Conservation (phyloP, 257 asterid species). For the Cruciata laevipes region DNA sequence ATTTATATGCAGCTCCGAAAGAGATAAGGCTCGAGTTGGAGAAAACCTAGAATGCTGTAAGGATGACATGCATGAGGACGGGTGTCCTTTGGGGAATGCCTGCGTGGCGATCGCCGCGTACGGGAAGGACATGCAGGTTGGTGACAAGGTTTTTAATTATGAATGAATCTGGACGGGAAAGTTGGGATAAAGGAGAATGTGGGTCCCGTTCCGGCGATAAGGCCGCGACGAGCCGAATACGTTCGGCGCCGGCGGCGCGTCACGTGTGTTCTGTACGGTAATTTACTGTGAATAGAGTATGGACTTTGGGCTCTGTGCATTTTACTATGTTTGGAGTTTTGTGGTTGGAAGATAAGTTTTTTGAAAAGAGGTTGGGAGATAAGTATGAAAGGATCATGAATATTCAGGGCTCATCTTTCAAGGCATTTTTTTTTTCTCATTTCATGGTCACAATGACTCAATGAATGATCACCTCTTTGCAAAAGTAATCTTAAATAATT, state of each 20-base stretch:
- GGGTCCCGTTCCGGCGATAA: not conserved
- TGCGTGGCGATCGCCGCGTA: slow-evolving; percentile 8
- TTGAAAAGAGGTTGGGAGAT: too few species aligned
- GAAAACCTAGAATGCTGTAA: not conserved
- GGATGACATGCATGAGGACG: slow-evolving; percentile 15
- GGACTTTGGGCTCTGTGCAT: not conserved
- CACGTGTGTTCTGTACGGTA: not conserved
- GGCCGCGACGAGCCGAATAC: not conserved
- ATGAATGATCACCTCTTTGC: too few species aligned
- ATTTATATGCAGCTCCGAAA: not conserved
- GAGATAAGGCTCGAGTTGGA: not conserved
- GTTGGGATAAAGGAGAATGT: not conserved
- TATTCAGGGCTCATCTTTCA: not conserved
- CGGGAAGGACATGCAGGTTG: not conserved
- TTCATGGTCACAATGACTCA: not conserved
- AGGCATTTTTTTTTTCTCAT: too few species aligned
- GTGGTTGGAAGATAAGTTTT: too few species aligned
- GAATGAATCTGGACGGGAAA: not conserved
- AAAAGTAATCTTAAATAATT: too few species aligned
- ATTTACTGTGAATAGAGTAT: not conserved
- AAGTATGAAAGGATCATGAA: not conserved
- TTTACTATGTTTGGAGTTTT: too few species aligned
- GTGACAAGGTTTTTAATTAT: not conserved
- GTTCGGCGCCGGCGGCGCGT: not conserved
- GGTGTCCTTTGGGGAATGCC: not conserved